Conservation (phyloP, 352 stramenopile genomes). For the Globisporangium takayamanum region DNA sequence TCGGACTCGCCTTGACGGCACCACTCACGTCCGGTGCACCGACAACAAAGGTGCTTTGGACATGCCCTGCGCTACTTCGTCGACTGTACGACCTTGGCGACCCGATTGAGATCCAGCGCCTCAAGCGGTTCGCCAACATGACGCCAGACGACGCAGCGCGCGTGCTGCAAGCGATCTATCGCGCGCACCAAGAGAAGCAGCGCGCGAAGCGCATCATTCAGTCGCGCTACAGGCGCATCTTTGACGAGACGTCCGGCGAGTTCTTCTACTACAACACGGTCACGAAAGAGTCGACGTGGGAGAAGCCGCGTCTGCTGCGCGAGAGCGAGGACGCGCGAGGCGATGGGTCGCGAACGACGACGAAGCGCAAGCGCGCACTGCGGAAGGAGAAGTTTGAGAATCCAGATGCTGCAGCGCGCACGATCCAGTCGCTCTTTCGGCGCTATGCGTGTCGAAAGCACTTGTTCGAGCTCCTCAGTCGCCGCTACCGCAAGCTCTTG, state of each 20-base stretch:
- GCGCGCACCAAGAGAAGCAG: conserved; percentile 31
- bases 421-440: conserved; percentile 59
- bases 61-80: conserved; percentile 28
- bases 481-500: conserved; percentile 54
- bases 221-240: conserved; percentile 50
- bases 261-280: conserved; percentile 73
- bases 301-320: conserved; percentile 45
- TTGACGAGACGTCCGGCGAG: conserved; percentile 37
- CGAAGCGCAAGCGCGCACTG: conserved; percentile 2
- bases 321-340: background rate
- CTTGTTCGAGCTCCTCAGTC: conserved; percentile 33
- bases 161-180: conserved; percentile 49
- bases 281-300: conserved; percentile 63
- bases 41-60: conserved; percentile 20
- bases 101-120: conserved; percentile 49
- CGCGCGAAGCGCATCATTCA: conserved; percentile 33
- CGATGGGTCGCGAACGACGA: background rate
- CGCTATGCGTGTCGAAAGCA: conserved; percentile 36
- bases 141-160: conserved; percentile 41
- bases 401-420: conserved; percentile 35
- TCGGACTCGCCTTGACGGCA: conserved; percentile 5
- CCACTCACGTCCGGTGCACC: conserved; percentile 1
- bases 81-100: conserved; percentile 62
- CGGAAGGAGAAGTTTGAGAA: conserved; percentile 29
- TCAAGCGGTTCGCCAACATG: conserved; percentile 40